Percentiles rank a stretch among this genome's conserved stretches.
Conservation (phyloP, 208 protist genomes). For the Acanthamoeba triangularis region DNA sequence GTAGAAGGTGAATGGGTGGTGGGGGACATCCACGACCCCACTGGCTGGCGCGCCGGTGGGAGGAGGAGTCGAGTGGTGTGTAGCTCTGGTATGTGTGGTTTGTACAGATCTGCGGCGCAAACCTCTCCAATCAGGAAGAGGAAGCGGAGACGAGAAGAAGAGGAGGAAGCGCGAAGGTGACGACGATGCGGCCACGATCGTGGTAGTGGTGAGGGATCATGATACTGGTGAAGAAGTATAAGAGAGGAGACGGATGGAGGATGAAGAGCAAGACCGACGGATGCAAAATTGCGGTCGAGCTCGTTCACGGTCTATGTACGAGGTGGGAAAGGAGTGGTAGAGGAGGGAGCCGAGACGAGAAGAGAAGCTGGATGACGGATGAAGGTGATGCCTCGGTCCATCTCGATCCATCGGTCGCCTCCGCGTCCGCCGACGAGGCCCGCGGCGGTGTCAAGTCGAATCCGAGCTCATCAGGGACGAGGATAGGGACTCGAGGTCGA, state of each 20-base stretch:
- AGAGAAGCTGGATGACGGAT: not conserved
- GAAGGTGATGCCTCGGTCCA: not conserved
- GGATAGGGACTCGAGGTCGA: not conserved
- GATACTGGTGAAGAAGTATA: not conserved
- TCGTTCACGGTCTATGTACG: not conserved
- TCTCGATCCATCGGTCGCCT: too few relatives aligned
- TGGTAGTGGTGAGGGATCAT: not conserved
- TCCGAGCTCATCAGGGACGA: not conserved
- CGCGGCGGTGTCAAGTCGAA: not conserved
- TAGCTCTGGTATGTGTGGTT: not conserved
- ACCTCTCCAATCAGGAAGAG: not conserved
- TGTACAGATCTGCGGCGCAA: constrained; percentile 33
- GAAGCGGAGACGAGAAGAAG: not conserved
- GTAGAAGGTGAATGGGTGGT: too few relatives aligned
- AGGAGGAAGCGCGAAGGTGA: not conserved
- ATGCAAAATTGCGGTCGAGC: constrained; percentile 30
- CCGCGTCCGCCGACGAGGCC: not conserved
- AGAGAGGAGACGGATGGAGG: not conserved
- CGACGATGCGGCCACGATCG: not conserved
- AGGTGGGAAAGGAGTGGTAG: not conserved
- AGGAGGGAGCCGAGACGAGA: constrained; percentile 1
- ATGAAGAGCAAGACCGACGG: not conserved
- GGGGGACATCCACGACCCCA: too few relatives aligned
- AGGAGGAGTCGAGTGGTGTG: not conserved
- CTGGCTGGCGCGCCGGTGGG: too few relatives aligned